Base-by-base conservation (phyloP, 2,329 filamentous ascomycete species). In the Cryoendolithus antarcticus region DNA sequence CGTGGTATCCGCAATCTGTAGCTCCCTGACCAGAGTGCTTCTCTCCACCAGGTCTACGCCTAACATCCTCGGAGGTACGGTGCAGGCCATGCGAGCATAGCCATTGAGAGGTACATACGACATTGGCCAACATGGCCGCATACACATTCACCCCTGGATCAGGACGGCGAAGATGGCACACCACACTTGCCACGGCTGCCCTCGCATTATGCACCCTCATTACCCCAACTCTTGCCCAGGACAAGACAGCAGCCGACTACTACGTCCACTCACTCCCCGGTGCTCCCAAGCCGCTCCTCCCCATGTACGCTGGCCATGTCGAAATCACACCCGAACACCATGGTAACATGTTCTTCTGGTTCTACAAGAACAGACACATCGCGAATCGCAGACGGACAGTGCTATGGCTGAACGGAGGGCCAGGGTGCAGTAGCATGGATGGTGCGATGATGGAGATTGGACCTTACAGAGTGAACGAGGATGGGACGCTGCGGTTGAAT, bases 271-370 rank as follows among this genome's bases (percentile, higher is more conserved):
- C 79, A 7, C 70, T 98, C 12, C 91, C 91, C 4, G 91, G 93
- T 27, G 77, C 83, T 40, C 89, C 93, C 7, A 70, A 77, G 12
- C 79, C 85, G 30, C 64, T 86, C 44, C 65, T 94, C 56, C 95
- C 94, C 70, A 96, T 96, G 89, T 91, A 96, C 71, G 89, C 91
- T 66, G 91, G 91, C 39, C 91, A 98, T 66, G 81, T 98, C 61
- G 88, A 96, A 64, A 73, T 98, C 54, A 82, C 79, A 28, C 75
- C 82, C 12, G 79, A 86, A 49, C 75, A 82, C 59, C 86, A 96
- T 58, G 89, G 86, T 51, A 93, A 96, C 62, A 66, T 98, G 11
- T 98, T 96, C 70, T 98, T 98, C 70, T 98, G 91, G 91, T 85
- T 95, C 56, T 95, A 84, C 59, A 78, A 94, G 59, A 96, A 96